phyloP scores from a whole-genome alignment of 495 filamentous ascomycete genomes.

The Pyrenula aspistea region DNA sequence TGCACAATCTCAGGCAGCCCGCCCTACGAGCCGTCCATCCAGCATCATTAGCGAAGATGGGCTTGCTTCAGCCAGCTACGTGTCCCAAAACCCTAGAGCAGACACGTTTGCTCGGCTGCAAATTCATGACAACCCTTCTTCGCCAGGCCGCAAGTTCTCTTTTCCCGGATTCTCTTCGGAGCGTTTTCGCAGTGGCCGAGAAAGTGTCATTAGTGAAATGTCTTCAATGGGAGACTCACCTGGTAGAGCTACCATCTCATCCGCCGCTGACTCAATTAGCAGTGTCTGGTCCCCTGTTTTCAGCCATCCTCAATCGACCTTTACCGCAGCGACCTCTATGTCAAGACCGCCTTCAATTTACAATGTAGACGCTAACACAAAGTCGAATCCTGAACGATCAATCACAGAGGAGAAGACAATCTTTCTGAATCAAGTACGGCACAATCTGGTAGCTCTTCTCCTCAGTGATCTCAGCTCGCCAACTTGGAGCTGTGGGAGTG shows the following conservation, averaged over 20 bases:
- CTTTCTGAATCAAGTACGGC: conserved; percentile 67
- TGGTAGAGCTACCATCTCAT: conserved; percentile 31
- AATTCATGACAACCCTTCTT: conserved; percentile 15
- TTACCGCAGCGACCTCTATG: conserved; percentile 44
- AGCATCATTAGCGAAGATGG: conserved; percentile 42
- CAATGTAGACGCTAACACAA: conserved; percentile 7
- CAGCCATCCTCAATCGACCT: conserved; percentile 47
- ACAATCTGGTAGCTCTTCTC: conserved; percentile 70
- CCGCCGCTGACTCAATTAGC: conserved; percentile 64
- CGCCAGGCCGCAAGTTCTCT: conserved; percentile 33
- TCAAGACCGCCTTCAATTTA: conserved; percentile 33
- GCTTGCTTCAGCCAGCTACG: conserved; percentile 17
- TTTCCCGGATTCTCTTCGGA: conserved; percentile 56
- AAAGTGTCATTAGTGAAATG: conserved; percentile 33
- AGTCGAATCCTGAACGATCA: conserved; percentile 18
- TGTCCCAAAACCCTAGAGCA: conserved; percentile 19
- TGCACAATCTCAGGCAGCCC: conserved; percentile 27
- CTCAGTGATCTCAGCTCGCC: conserved; percentile 81
- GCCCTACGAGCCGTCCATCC: conserved; percentile 33
- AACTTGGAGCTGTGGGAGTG: conserved; percentile 72
- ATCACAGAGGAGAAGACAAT: conserved; percentile 36
- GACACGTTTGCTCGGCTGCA: conserved; percentile 28
- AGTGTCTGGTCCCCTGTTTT: conserved; percentile 83
- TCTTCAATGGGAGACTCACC: conserved; percentile 49
- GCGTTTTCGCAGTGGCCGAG: conserved; percentile 43